Conservation (phyloP, 208 protist species). For the Wallacemonas sp. region DNA sequence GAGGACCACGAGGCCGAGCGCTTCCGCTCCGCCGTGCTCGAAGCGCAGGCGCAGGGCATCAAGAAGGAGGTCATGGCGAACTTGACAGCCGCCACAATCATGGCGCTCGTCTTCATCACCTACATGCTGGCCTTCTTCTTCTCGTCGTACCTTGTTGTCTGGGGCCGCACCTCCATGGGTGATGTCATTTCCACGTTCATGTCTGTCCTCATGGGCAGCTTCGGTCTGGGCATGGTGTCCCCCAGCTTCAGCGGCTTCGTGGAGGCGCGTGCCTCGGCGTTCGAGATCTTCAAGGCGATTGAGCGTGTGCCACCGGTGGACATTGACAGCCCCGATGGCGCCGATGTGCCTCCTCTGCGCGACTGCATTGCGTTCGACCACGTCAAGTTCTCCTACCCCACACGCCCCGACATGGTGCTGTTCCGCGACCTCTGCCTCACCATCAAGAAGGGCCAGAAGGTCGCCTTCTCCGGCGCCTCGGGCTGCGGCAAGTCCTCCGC, state of each 20-base stretch:
- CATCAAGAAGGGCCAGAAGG: slow-evolving; percentile 66
- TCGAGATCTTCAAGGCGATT: slow-evolving; percentile 76
- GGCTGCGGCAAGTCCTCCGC: slow-evolving; percentile 88
- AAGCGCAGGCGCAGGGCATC: slow-evolving; percentile 47
- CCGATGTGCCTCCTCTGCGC: slow-evolving; percentile 38
- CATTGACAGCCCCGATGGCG: slow-evolving; percentile 41
- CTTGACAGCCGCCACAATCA: slow-evolving; percentile 35
- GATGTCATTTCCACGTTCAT: slow-evolving; percentile 67
- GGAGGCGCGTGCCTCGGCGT: slow-evolving; percentile 73
- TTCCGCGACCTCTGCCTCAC: slow-evolving; percentile 71
- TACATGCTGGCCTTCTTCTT: slow-evolving; percentile 80
- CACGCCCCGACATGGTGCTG: slow-evolving; percentile 61
- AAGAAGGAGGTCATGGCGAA: slow-evolving; percentile 57
- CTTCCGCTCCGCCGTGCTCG: slow-evolving; percentile 52
- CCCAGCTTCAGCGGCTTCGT: slow-evolving; percentile 56
- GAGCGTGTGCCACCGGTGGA: slow-evolving; percentile 69
- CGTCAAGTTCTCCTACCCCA: slow-evolving; percentile 85
- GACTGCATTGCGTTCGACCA: slow-evolving; percentile 57
- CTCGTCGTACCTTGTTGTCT: slow-evolving; percentile 61
- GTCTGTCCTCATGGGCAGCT: slow-evolving; percentile 61
- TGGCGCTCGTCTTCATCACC: slow-evolving; percentile 51
- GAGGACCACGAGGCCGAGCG: slow-evolving; percentile 60
- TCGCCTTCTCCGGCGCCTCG: slow-evolving; percentile 78
- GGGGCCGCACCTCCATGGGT: slow-evolving; percentile 51
- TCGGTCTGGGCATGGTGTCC: slow-evolving; percentile 60